These are phyloP conservation scores for Epithemia pelagica DNA, from an alignment of 108 stramenopile genomes.

Conservation along the genomic window DNA sequence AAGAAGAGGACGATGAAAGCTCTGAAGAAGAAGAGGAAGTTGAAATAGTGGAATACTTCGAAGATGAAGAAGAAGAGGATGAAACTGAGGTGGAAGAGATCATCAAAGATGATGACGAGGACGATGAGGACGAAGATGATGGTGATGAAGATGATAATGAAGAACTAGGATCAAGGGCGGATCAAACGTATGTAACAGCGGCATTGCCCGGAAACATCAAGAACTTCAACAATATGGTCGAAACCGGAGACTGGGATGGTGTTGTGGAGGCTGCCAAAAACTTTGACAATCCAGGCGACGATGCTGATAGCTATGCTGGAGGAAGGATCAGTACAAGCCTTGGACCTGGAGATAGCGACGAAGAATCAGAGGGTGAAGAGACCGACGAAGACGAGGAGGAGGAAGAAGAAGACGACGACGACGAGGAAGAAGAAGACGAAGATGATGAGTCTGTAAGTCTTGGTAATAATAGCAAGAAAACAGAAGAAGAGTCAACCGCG, in stretches of 20 bases:
- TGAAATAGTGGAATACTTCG: not conserved
- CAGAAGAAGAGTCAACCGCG: not conserved
- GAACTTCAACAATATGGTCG: slow-evolving; percentile 31
- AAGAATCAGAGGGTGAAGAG: slow-evolving; percentile 13
- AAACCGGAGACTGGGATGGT: slow-evolving; percentile 37
- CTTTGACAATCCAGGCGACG: slow-evolving; percentile 4
- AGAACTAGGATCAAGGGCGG: slow-evolving; percentile 1
- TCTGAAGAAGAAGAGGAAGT: slow-evolving; percentile 11
- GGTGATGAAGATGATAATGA: slow-evolving; percentile 6
- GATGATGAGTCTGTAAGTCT: too few species aligned
- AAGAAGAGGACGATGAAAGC: not conserved
- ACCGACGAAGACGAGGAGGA: not conserved
- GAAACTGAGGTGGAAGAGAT: not conserved
- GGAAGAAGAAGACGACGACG: slow-evolving; percentile 14
- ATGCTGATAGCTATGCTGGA: not conserved
- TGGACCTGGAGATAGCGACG: slow-evolving; percentile 5
- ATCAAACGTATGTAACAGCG: slow-evolving; percentile 7
- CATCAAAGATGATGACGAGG: slow-evolving; percentile 4
- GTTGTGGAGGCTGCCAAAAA: slow-evolving; percentile 25
- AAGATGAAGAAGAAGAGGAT: slow-evolving; percentile 13
- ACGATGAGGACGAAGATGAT: slow-evolving; percentile 14
- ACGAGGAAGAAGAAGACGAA: slow-evolving; percentile 6
- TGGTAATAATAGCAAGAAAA: not conserved
- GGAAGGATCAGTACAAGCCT: not conserved
- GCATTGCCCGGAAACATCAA: slow-evolving; percentile 15